Evolutionary conservation across 2,329 filamentous ascomycete species (phyloP), one percentile per base, ranked within the genome.

Genomic region (Neopestalotiopsis clavispora): DNA sequence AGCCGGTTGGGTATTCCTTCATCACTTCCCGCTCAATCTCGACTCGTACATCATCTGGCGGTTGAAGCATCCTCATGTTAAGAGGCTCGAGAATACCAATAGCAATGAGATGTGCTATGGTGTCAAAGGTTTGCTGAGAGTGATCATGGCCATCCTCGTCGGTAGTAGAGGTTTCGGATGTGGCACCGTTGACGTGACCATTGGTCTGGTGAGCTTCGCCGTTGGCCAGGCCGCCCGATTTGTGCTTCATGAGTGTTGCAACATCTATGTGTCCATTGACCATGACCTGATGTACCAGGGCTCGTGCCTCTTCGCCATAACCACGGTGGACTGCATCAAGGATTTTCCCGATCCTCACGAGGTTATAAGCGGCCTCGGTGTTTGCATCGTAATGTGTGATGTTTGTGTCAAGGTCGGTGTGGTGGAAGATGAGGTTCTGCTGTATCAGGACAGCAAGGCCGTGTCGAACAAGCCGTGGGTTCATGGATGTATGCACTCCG

Each of bases 361-460:
- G 85, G 73, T 91, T 91, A 81, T 98, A 98, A 72, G 94, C 93
- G 70, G 91, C 89, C 73, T 90, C 85, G 77, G 91, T 85, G 75
- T 98, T 94, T 69, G 94, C 92, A 78, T 97, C 93, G 82, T 98
- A 99, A 77, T 89, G 90, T 30, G 92, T 92, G 64, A 86, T 79
- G 60, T 86, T 87, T 58, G 89, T 86, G 68, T 91, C 88, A 68
- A 85, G 78, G 69, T 90, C 87, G 72, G 90, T 89, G 72, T 90
- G 87, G 80, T 95, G 92, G 79, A 90, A 94, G 71, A 97, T 85
- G 63, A 98, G 88, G 76, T 95, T 94, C 78, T 97, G 93, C 78
- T 98, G 95, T 57, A 97, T 88, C 72, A 98, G 90, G 40, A 96
- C 91, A 66, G 90, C 91, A 65, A 99, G 86, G 23, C 92, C 94